Conservation (phyloP, 345 rosid genomes). For the Brassica nigra region DNA sequence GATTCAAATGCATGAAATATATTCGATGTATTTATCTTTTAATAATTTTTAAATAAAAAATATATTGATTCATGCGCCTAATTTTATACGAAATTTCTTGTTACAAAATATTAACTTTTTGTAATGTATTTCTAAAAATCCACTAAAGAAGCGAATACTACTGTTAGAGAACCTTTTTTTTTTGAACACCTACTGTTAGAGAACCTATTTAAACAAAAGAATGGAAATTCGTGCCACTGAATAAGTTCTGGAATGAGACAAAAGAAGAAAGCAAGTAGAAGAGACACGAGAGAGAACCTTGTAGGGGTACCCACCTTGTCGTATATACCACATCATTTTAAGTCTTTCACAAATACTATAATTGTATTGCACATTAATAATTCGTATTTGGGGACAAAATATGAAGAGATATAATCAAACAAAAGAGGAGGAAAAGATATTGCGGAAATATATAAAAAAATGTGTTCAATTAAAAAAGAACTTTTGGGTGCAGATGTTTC, state of each 20-base stretch:
- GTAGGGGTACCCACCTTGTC: constrained; percentile 40
- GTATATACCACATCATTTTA: constrained; percentile 38
- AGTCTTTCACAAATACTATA: constrained; percentile 16
- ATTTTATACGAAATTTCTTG: neutral
- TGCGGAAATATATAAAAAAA: constrained; percentile 15
- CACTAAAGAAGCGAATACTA: too few relatives aligned
- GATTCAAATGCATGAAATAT: neutral
- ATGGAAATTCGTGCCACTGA: constrained; percentile 28
- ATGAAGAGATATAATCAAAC: neutral
- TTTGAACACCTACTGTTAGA: neutral
- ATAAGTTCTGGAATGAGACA: constrained; percentile 38
- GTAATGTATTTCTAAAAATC: neutral
- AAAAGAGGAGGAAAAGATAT: constrained; percentile 8
- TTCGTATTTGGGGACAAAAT: neutral
- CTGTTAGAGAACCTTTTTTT: too few relatives aligned
- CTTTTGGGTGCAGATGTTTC: constrained; percentile 43
- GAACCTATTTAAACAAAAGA: constrained; percentile 6
- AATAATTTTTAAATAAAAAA: neutral
- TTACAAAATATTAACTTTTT: neutral
- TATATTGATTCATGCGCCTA: neutral
- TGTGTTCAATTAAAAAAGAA: constrained; percentile 37
- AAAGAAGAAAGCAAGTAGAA: constrained; percentile 42
- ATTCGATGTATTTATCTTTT: neutral
- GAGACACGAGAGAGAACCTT: constrained; percentile 45
- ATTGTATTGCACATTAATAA: neutral